phyloP scores from a whole-genome alignment of 768 basidiomycete genomes.

The Leccinum broughii region DNA sequence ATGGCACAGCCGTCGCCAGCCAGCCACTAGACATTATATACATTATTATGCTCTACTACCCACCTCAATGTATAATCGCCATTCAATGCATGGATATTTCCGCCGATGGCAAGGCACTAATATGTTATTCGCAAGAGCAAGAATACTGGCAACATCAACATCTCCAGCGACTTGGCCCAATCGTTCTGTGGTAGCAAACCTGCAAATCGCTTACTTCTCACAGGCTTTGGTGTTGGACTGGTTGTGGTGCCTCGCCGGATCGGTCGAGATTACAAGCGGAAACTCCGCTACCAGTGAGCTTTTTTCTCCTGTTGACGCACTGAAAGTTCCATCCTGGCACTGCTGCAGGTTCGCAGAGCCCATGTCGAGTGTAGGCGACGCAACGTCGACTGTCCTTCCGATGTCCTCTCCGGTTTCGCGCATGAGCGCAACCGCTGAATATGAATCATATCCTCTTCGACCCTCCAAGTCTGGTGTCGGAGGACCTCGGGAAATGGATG shows the following conservation, averaged over 20 bases:
- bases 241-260: background rate
- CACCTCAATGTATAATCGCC: slow-evolving; percentile 39
- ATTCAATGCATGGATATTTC: slow-evolving; percentile 34
- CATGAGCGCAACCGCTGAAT: slow-evolving; percentile 5
- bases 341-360: background rate
- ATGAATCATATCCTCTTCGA: slow-evolving; percentile 3
- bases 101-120: slow-evolving; percentile 29
- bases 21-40: slow-evolving; percentile 51
- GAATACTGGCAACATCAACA: background rate
- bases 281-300: slow-evolving; percentile 1
- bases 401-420: slow-evolving; percentile 17
- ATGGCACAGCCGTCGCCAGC: slow-evolving; percentile 51
- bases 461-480: slow-evolving; percentile 15
- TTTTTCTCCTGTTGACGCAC: background rate
- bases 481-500: slow-evolving; percentile 23
- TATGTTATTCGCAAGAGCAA: slow-evolving; percentile 1
- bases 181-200: background rate
- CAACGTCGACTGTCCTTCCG: slow-evolving; percentile 14
- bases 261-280: slow-evolving; percentile 14
- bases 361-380: slow-evolving; percentile 22
- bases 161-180: background rate
- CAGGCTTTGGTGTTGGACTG: slow-evolving; percentile 16
- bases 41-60: slow-evolving; percentile 32
- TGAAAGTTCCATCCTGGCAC: too few relatives aligned
- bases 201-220: background rate